phyloP scores from a whole-genome alignment of 1,284 basidiomycete species.

The Trametes polyzona region DNA sequence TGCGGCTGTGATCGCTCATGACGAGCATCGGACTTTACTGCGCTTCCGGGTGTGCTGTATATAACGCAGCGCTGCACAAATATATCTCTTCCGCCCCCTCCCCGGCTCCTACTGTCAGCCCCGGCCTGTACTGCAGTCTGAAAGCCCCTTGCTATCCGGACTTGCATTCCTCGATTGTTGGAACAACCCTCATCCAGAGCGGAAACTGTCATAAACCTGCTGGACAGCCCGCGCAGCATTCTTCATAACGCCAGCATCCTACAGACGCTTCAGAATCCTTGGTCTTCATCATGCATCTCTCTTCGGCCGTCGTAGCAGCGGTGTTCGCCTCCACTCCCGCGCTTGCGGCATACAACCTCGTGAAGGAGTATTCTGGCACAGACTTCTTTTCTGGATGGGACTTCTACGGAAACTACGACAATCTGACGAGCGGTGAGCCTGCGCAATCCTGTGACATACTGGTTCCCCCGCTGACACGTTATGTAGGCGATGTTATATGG shows the following conservation, averaged over 20 bases:
- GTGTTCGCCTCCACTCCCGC: constrained; percentile 5
- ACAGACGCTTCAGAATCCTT: not conserved
- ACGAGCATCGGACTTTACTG: constrained; percentile 13
- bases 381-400: constrained; percentile 58
- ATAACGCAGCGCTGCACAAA: constrained; percentile 1
- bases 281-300: constrained; percentile 6
- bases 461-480: not conserved
- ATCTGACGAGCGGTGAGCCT: constrained; percentile 44
- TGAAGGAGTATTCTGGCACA: constrained; percentile 46
- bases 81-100: not conserved
- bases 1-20: constrained; percentile 11
- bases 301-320: not conserved
- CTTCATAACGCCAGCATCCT: not conserved
- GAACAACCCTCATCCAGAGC: not conserved
- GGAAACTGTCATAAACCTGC: not conserved
- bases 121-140: too few species aligned
- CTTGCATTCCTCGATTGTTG: too few species aligned
- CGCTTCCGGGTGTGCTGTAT: constrained; percentile 11
- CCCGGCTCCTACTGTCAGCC: not conserved
- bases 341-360: constrained; percentile 25
- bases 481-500: constrained; percentile 54
- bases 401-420: constrained; percentile 58
- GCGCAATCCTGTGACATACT: not conserved
- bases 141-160: too few species aligned
- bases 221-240: not conserved